Percentiles rank a stretch among this genome's conserved stretches.
These are phyloP conservation scores for Globisporangium takayamanum DNA, from an alignment of 352 stramenopile genomes.

Conservation along the genomic window DNA sequence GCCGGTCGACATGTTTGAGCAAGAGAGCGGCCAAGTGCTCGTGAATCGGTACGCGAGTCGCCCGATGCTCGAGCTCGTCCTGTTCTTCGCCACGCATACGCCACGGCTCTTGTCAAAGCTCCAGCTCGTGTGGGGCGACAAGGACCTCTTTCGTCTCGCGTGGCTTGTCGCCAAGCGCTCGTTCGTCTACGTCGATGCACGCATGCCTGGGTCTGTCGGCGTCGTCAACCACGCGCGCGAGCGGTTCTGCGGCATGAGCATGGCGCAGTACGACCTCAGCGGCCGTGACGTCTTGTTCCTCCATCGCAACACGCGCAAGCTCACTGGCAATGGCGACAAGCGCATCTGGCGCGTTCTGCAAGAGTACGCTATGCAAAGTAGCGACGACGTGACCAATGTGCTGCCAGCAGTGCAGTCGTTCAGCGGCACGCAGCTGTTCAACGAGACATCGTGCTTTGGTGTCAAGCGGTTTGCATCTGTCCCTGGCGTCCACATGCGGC, in stretches of 20 bases:
- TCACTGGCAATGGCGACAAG: constrained; percentile 38
- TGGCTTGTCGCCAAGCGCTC: constrained; percentile 55
- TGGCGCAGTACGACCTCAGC: constrained; percentile 60
- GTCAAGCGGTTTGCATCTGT: constrained; percentile 22
- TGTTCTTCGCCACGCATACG: constrained; percentile 55
- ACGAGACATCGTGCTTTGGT: constrained; percentile 62
- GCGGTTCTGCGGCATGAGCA: constrained; percentile 65
- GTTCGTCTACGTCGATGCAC: constrained; percentile 57
- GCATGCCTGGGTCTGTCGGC: constrained; percentile 37
- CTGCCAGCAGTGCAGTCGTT: constrained; percentile 46
- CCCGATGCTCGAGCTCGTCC: constrained; percentile 38
- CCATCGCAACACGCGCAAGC: constrained; percentile 62
- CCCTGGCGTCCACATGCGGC: no score
- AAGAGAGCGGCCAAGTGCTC: constrained; percentile 70
- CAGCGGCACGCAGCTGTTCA: constrained; percentile 47
- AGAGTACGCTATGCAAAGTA: constrained; percentile 47
- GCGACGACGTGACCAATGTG: constrained; percentile 44
- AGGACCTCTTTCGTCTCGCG: constrained; percentile 72
- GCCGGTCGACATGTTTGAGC: constrained; percentile 64
- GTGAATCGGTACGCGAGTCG: constrained; percentile 42
- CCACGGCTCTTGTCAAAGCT: constrained; percentile 36
- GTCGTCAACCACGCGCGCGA: constrained; percentile 27
- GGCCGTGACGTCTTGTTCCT: constrained; percentile 46
- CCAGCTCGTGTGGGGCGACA: constrained; percentile 64
- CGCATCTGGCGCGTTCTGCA: constrained; percentile 27